phyloP scores from a whole-genome alignment of 2,329 filamentous ascomycete species.

The Alternaria ventricosa region DNA sequence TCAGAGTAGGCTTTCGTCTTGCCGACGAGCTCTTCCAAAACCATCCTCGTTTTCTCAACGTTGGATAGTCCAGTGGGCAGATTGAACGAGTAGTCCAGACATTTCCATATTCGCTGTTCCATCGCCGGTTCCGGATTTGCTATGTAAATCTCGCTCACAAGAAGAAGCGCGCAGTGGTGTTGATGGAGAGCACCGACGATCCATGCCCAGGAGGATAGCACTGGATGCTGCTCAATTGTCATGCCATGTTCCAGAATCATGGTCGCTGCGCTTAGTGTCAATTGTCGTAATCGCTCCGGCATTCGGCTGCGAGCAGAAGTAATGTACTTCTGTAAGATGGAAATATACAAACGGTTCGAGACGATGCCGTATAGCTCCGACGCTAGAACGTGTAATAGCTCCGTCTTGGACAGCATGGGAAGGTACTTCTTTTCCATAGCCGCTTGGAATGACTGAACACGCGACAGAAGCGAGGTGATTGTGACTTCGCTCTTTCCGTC shows the following conservation, averaged over 20 bases:
- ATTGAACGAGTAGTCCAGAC: slow-evolving; percentile 75
- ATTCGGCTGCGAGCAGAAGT: slow-evolving; percentile 56
- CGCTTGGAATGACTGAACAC: slow-evolving; percentile 71
- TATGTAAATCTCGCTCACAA: slow-evolving; percentile 71
- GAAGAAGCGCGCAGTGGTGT: slow-evolving; percentile 72
- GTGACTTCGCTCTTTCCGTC: slow-evolving; percentile 31
- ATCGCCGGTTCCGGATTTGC: slow-evolving; percentile 63
- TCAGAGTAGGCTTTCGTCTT: slow-evolving; percentile 66
- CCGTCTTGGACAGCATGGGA: slow-evolving; percentile 65
- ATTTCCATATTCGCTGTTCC: slow-evolving; percentile 71
- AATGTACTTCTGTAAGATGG: slow-evolving; percentile 73
- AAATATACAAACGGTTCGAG: slow-evolving; percentile 68
- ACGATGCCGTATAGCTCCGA: slow-evolving; percentile 70
- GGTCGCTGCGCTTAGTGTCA: slow-evolving; percentile 68
- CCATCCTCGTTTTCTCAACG: slow-evolving; percentile 64
- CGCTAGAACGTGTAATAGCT: slow-evolving; percentile 69
- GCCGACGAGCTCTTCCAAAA: slow-evolving; percentile 68
- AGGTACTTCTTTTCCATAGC: slow-evolving; percentile 71
- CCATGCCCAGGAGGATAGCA: slow-evolving; percentile 69
- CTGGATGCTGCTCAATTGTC: slow-evolving; percentile 59
- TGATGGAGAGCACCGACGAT: slow-evolving; percentile 74
- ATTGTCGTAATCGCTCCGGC: slow-evolving; percentile 67
- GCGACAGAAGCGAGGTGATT: slow-evolving; percentile 68
- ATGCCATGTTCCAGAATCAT: slow-evolving; percentile 63
- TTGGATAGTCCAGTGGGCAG: slow-evolving; percentile 60